Base-by-base conservation (phyloP, 2,329 filamentous ascomycete species). In the Xylaria digitata region DNA sequence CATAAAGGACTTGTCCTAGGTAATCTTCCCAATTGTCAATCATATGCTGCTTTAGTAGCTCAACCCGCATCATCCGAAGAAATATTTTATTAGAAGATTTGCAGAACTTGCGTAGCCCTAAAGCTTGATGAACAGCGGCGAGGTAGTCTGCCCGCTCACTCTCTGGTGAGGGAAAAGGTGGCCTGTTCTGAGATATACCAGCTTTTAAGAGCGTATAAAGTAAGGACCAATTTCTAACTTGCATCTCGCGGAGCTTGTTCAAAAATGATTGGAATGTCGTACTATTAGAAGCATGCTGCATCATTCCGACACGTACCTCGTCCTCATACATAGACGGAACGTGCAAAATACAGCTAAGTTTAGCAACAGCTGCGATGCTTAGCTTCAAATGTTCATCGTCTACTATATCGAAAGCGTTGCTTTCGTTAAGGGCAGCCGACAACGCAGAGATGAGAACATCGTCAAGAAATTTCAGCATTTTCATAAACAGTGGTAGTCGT, bases 21-120 rank as follows among this genome's bases (percentile, higher is more conserved):
- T 98, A 94, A 71, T 90, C 89, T 74, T 97, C 94, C 83, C 92
- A 94, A 71, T 92, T 92, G 64, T 94, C 90, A 34, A 94, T 87
- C 57, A 91, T 87, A 70, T 89, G 88, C 72, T 95, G 85, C 55
- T 89, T 89, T 30, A 97, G 84, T 52, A 98, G 84, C 76, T 99
- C 96, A 6, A 92, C 86, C 63, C 94, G 95, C 82, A 96, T 91
- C 78, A 97, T 87, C 76, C 94, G 94, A 30, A 98, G 84, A 79
- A 99, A 96, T 19, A 93, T 88, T 76, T 96, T 95, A 76, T 94
- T 93, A 0, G 93, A 92, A 2, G 87, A 85, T 75, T 93, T 95
- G 84, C 94, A 98, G 78, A 91, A 92, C 69, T 91, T 91, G 66
- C 96, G 91, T 58, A 94, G 83, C 2, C 96, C 96, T 42, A 97